Evolutionary conservation across 2,329 filamentous ascomycete species (phyloP).

Genomic region (Fusarium secorum): DNA sequence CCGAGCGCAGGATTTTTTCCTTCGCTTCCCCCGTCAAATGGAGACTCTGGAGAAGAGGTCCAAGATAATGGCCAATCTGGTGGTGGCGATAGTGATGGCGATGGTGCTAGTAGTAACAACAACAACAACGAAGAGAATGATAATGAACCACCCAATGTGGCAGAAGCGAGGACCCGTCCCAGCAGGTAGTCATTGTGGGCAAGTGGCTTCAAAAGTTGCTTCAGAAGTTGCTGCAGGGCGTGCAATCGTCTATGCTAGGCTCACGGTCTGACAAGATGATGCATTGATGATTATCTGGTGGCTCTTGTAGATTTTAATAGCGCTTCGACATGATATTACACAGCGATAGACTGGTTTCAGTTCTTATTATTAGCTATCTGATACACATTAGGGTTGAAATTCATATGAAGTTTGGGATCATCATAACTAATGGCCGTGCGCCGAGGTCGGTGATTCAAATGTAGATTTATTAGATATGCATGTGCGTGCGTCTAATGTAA

Average conservation of each 20-base stretch:
- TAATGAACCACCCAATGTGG: neutral
- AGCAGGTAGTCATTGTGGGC: neutral
- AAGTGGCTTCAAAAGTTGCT: neutral
- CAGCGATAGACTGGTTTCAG: conserved; percentile 1
- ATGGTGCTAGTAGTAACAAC: neutral
- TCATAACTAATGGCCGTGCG: neutral
- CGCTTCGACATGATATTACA: neutral
- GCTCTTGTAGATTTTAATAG: neutral
- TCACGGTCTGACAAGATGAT: neutral
- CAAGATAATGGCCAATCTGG: neutral
- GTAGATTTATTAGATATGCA: neutral
- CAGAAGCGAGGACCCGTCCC: neutral
- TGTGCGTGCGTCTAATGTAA: neutral
- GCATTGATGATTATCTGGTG: neutral
- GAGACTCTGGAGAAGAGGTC: neutral
- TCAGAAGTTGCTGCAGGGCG: neutral
- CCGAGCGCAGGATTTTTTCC: neutral
- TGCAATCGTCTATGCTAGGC: neutral
- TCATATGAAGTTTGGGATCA: neutral
- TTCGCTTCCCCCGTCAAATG: neutral
- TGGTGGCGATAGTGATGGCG: neutral
- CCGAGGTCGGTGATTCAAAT: neutral
- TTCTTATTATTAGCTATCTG: neutral
- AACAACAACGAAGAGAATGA: neutral
- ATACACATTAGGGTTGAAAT: neutral